Conservation (phyloP, 352 stramenopile genomes). For the Blastocystis sp. region DNA sequence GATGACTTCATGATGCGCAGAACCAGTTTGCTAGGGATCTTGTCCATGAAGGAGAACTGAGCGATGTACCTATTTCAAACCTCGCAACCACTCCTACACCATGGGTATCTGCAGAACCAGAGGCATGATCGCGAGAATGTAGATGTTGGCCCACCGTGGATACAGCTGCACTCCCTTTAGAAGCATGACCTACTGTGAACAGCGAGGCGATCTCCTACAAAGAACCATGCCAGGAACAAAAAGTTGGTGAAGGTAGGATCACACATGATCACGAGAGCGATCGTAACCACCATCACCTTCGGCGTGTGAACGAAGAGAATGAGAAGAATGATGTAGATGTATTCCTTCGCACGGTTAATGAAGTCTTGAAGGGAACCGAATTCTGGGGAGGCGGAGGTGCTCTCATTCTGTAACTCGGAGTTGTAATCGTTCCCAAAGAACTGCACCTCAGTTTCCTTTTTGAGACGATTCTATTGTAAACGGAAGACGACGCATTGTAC, state of each 20-base stretch:
- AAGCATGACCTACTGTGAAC: background rate
- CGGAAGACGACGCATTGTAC: background rate
- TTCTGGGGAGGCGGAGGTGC: background rate
- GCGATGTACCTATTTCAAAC: background rate
- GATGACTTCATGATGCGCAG: background rate
- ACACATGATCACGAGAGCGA: slow-evolving; percentile 35
- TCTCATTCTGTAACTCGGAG: too few species aligned
- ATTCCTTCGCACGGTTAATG: background rate
- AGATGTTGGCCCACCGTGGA: slow-evolving; percentile 30
- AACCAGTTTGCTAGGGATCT: background rate
- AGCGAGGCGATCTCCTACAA: background rate
- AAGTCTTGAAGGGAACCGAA: slow-evolving; percentile 48
- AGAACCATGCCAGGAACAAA: background rate
- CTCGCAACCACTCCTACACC: background rate
- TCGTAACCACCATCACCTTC: slow-evolving; percentile 7
- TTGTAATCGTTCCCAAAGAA: too few species aligned
- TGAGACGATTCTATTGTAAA: too few species aligned
- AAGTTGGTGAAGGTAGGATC: slow-evolving; percentile 44
- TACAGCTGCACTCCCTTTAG: slow-evolving; percentile 1
- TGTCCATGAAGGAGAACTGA: slow-evolving; percentile 33
- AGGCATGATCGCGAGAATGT: slow-evolving; percentile 7
- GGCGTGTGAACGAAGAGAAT: slow-evolving; percentile 48
- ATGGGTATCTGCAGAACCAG: background rate
- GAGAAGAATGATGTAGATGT: slow-evolving; percentile 49
- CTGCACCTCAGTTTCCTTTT: too few species aligned